Evolutionary conservation across 768 basidiomycete species (phyloP).

Genomic region (Rhodotorula paludigena): DNA sequence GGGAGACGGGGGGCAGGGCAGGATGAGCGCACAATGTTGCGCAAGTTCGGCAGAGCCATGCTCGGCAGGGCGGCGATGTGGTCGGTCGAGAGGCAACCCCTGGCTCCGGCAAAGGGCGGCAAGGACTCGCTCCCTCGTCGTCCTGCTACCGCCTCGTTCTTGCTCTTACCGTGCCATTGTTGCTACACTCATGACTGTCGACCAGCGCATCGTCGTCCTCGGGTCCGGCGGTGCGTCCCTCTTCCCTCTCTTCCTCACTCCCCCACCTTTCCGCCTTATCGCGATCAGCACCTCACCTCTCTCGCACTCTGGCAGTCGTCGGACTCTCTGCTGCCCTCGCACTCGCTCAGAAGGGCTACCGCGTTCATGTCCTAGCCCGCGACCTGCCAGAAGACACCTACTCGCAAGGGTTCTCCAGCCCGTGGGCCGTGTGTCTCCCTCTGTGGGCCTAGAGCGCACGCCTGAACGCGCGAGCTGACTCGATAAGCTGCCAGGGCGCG

Average conservation of each 20-base stretch:
- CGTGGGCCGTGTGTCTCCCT: conserved; percentile 45
- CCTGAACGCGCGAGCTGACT: neutral
- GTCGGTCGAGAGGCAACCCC: neutral
- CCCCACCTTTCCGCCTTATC: neutral
- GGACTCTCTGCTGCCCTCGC: conserved; percentile 46
- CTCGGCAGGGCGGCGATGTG: neutral
- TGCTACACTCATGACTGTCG: neutral
- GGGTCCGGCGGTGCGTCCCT: conserved; percentile 45
- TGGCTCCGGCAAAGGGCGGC: too few species aligned
- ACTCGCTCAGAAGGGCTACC: conserved; percentile 41
- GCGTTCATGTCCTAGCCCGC: conserved; percentile 44
- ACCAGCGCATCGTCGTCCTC: conserved; percentile 41
- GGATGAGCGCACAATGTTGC: conserved; percentile 31
- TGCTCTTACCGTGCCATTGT: neutral
- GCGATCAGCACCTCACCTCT: too few species aligned
- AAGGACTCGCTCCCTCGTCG: neutral
- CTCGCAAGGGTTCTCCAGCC: conserved; percentile 45
- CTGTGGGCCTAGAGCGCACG: neutral
- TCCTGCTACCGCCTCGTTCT: neutral
- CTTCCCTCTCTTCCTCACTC: neutral
- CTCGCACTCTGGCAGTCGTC: conserved; percentile 40
- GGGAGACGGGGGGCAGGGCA: accelerated
- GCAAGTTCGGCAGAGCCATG: conserved; percentile 39
- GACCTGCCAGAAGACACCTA: conserved; percentile 46
- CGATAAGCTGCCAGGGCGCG: conserved; percentile 39